Conservation (phyloP, 1,284 basidiomycete species). For the Puccinia triticina region DNA sequence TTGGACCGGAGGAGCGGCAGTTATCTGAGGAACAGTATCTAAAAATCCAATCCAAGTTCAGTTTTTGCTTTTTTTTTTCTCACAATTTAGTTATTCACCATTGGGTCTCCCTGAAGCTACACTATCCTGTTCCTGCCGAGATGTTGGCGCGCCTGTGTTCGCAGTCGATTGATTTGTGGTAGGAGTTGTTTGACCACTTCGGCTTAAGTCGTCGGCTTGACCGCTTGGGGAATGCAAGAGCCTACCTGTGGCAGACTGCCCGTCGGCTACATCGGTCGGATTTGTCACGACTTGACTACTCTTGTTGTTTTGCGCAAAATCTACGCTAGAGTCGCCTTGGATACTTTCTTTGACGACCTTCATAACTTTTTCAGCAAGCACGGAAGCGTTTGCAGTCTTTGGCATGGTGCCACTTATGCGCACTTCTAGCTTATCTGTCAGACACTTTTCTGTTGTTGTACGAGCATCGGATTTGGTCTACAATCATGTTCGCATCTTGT, state of each 20-base stretch:
- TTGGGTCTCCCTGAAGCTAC: neutral
- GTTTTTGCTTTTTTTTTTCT: neutral
- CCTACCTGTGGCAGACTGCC: neutral
- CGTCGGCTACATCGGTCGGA: neutral
- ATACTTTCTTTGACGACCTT: neutral
- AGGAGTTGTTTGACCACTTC: neutral
- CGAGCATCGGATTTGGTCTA: neutral
- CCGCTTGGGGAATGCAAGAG: neutral
- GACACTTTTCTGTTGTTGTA: neutral
- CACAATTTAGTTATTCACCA: neutral
- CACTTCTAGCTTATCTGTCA: neutral
- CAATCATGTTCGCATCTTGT: neutral
- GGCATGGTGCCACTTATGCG: slow-evolving; percentile 9
- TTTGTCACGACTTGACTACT: neutral
- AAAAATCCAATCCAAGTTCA: neutral
- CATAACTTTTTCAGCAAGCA: slow-evolving; percentile 5
- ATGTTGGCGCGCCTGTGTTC: neutral
- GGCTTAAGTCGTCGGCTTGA: neutral
- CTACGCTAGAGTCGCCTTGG: neutral
- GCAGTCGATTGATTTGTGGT: neutral
- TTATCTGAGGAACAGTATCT: neutral
- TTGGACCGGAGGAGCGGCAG: neutral
- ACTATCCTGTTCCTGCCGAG: neutral
- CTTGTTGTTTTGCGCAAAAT: neutral
- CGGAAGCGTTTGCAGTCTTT: neutral